Evolutionary conservation across 1,284 basidiomycete genomes (phyloP), one percentile per base, ranked within the genome.

Genomic region (Rhizoctonia solani): DNA sequence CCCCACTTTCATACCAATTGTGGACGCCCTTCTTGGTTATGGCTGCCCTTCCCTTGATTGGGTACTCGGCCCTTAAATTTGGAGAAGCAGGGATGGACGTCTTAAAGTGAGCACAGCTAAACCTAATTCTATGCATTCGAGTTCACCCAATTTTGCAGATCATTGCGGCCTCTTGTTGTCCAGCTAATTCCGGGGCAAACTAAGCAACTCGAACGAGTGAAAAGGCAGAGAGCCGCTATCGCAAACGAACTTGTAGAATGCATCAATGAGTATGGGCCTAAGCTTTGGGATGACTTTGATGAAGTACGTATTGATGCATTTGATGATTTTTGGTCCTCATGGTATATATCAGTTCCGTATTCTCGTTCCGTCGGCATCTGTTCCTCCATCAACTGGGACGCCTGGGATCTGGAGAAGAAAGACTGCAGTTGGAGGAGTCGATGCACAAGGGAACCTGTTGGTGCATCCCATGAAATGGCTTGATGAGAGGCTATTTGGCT

Each of bases 61-160:
- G 92, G 56, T 95, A 92, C 75, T 94, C 94, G 6, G 93, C 96
- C 9, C 84, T 99, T 70, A 98, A 98, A 78, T 99, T 99, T 75
- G 96, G 96, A 52, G 97, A 99, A 78, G 97, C 96, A 19, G 97
- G 97, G 39, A 90, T 98, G 86, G 97, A 99, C 75, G 95, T 99
- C 37, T 84, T 97, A 71, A 99, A 99, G 93, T 97, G 67, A 72
- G 80, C 75, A 6, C 1, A 1, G 39, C n/a, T 37, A 52, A 81
- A 79, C 29, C 77, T 80, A 75, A 78, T 81, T 69, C 78, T 81
- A 65, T 76, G 82, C 74, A 81, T 81, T 76, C 80, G 74, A 73
- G n/a, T 46, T 32, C 54, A 47, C 69, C 55, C 67, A 53, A 72
- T 50, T 63, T 56, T 11, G 25, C 71, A 96, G 93, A 77, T 96